Conservation (phyloP, 2,329 filamentous ascomycete genomes). For the Fusarium veterinarium region DNA sequence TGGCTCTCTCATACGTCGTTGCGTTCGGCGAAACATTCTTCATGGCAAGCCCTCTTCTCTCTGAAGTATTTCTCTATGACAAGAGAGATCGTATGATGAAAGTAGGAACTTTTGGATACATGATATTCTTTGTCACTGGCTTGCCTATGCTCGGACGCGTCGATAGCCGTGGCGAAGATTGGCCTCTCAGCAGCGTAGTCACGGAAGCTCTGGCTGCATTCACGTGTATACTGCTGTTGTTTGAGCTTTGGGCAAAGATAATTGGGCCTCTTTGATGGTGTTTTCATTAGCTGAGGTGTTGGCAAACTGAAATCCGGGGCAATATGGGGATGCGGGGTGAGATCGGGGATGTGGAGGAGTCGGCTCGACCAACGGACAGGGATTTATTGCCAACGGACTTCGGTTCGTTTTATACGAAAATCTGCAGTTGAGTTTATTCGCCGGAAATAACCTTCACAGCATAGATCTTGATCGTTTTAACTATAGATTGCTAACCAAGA, state of each 20-base stretch:
- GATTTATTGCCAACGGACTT: not conserved
- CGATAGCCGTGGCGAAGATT: not conserved
- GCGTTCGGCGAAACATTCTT: slow-evolving; percentile 7
- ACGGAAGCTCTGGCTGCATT: not conserved
- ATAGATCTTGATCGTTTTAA: not conserved
- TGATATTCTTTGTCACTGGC: not conserved
- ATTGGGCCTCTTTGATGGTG: slow-evolving; percentile 1
- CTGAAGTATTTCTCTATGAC: not conserved
- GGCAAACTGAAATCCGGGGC: not conserved
- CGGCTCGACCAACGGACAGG: not conserved
- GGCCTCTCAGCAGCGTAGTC: not conserved
- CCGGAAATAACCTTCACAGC: not conserved
- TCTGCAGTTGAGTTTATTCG: not conserved
- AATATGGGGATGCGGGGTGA: not conserved
- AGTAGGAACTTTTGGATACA: slow-evolving; percentile 4
- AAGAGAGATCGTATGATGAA: slow-evolving; percentile 12
- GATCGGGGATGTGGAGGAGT: not conserved
- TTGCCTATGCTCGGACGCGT: not conserved
- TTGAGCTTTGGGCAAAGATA: slow-evolving; percentile 14
- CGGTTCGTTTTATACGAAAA: not conserved
- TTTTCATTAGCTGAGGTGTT: accelerated
- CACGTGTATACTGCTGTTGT: not conserved
- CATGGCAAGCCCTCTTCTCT: slow-evolving; percentile 3
- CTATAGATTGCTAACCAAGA: not conserved
- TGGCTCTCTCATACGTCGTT: not conserved